Base-by-base conservation (phyloP, 2,329 filamentous ascomycete genomes). In the Hymenoscyphus repandus region DNA sequence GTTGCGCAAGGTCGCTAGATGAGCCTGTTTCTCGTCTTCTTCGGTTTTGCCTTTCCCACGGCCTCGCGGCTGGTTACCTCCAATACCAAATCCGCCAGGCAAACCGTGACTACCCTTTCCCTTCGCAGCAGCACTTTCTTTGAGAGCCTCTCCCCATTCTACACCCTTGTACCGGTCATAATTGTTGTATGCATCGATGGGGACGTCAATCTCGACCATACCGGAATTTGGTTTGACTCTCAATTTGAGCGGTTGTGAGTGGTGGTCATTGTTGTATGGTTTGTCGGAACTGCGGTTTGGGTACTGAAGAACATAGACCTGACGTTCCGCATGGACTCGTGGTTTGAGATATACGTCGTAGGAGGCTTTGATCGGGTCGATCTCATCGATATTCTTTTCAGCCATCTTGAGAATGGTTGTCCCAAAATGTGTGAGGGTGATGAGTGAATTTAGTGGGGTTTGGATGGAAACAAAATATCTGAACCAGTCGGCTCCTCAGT, bases 151-250 rank as follows among this genome's bases (percentile, higher is more conserved):
- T 15, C 91, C 93, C 80, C 90, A 97, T 58, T 81, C 78, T 46
- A 93, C 72, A 43, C 90, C 92, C 72, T 92, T 90, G 58, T 80
- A 79, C 58, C 85, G 80, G 71, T 97, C 90, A 74, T 96, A 97
- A 64, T 88, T 85, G 53, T 68, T 69, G 50, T 72, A 68, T 43
- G 75, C 74, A 72, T 84, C 82, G 61, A 96, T 75, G 4, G 90
- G 89, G n/a, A 96, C 79, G 67, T 99, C 93, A 47, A 97, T 76
- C 71, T 99, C 93, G 50, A 96, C 76, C 72, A 96, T 88, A 50
- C 91, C 91, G 0, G 88, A 81, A 50, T 78, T 73, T 12, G 85
- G 79, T 73, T 97, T 99, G 67, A 96, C 74, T 59, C 92, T 89
- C 62, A 97, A 74, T 61, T 86, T 82, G 13, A 80, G 74, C 10